A percentile compares a stretch with the other conserved stretches of the same genome.
Evolutionary conservation across 176 grass and related monocot species (phyloP).

Genomic region (Juncus inflexus): DNA sequence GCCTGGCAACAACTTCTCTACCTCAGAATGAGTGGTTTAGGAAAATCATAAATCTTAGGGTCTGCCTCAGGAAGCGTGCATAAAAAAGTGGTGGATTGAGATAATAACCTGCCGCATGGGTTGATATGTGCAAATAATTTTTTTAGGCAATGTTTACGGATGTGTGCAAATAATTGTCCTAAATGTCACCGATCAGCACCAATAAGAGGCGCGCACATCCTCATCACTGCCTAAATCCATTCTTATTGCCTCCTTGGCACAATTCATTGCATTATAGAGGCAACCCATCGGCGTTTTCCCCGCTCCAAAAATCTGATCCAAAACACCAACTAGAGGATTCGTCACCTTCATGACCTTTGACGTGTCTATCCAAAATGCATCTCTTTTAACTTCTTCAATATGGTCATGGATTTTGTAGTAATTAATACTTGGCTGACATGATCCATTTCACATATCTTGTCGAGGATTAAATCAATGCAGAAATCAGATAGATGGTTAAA

Average conservation of each 20-base stretch:
- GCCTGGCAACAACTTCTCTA: too few relatives aligned
- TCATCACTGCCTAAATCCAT: conserved; percentile 34
- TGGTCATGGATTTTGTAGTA: conserved; percentile 50
- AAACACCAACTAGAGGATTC: conserved; percentile 52
- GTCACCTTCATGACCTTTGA: conserved; percentile 53
- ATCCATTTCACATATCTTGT: conserved; percentile 50
- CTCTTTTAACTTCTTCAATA: conserved; percentile 42
- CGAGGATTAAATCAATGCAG: conserved; percentile 69
- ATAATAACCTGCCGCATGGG: conserved; percentile 61
- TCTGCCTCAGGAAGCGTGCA: too few relatives aligned
- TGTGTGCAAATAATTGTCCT: conserved; percentile 63
- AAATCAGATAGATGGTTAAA: too few relatives aligned
- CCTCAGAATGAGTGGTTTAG: too few relatives aligned
- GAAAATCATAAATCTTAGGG: too few relatives aligned
- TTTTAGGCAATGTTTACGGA: too few relatives aligned
- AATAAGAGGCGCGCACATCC: conserved; percentile 31
- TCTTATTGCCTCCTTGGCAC: conserved; percentile 63
- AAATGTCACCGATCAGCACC: conserved; percentile 56
- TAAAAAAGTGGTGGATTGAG: conserved; percentile 72
- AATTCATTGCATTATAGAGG: conserved; percentile 74
- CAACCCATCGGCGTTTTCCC: conserved; percentile 48
- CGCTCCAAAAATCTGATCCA: conserved; percentile 34
- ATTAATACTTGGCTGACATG: conserved; percentile 42
- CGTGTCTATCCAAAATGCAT: conserved; percentile 60
- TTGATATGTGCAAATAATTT: too few relatives aligned